Evolutionary conservation across 2,329 filamentous ascomycete genomes (phyloP).

Genomic region (Allantophomopsis lycopodina): DNA sequence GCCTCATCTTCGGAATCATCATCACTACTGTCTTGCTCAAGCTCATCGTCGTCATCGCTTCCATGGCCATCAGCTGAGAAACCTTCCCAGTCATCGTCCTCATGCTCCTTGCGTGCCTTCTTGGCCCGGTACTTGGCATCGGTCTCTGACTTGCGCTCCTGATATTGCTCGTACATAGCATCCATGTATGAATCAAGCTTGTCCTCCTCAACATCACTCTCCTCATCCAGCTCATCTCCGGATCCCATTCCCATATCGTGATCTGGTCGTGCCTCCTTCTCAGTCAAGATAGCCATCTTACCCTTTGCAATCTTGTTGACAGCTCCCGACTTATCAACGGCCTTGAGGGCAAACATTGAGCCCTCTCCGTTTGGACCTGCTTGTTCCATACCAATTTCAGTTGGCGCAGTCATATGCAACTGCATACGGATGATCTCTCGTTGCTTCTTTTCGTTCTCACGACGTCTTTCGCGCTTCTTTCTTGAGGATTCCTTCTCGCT

Average conservation of each 20-base stretch:
- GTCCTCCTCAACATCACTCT: conserved; percentile 70
- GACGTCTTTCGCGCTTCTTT: conserved; percentile 72
- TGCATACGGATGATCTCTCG: conserved; percentile 95
- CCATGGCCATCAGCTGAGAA: conserved; percentile 53
- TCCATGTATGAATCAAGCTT: conserved; percentile 76
- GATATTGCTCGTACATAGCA: conserved; percentile 73
- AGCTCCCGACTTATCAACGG: conserved; percentile 63
- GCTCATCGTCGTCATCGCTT: conserved; percentile 40
- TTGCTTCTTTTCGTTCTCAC: conserved; percentile 86
- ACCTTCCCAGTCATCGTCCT: conserved; percentile 86
- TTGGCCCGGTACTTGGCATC: conserved; percentile 89
- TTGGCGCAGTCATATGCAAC: conserved; percentile 90
- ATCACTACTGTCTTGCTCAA: conserved; percentile 48
- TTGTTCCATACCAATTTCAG: conserved; percentile 91
- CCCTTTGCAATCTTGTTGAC: conserved; percentile 59
- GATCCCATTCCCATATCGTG: conserved; percentile 44
- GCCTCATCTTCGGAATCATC: conserved; percentile 44
- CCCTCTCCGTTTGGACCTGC: conserved; percentile 64
- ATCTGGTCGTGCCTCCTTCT: conserved; percentile 40
- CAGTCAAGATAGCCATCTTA: conserved; percentile 58
- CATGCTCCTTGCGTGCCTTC: conserved; percentile 66
- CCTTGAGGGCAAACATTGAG: conserved; percentile 75
- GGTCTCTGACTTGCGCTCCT: conserved; percentile 60
- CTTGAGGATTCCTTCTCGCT: conserved; percentile 65
- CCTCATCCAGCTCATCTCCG: conserved; percentile 37